Evolutionary conservation across 371 early-diverging fungal genomes (phyloP), one percentile per base, ranked within the genome.

Genomic region (Phascolomyces articulosus): DNA sequence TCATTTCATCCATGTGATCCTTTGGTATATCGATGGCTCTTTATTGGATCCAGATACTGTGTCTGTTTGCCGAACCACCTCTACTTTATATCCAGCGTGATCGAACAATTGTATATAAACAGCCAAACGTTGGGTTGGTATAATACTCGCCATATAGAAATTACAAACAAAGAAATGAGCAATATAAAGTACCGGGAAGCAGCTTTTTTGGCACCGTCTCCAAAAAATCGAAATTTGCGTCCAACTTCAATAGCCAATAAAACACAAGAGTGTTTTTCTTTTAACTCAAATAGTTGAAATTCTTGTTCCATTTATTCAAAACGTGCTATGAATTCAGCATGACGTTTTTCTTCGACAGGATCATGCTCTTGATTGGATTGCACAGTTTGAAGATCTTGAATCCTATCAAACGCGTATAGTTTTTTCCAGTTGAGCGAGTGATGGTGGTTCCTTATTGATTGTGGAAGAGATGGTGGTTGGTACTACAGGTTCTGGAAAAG

Each of bases 181-280:
- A 66, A 95, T 93, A 47, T 89, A 84, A 9, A 95, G 86, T 27
- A 86, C 81, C 11, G 78, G 79, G 16, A 93, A 86, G 0, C n/a
- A n/a, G 90, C 93, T 26, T 87, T 82, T 72, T 80, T 73, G 2
- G 91, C 89, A 72, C 91, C 91, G n/a, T 85, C 83, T 16, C 88
- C 94, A 79, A 95, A 95, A 60, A 95, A 93, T 16, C 91, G 80
- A 73, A 77, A 95, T 73, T 93, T 94, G 84, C 95, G 94, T 16
- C 96, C 96, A 0, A 95, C 95, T 72, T 96, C 96, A 11, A 96
- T 88, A 0, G 88, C 82, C 13, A 96, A 84, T 16, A 96, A 62
- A 20, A 86, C 84, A 58, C 85, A 91, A 0, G 91, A 90, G 67
- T 94, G 70, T 59, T 83, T 71, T 13, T 76, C 73, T 70, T 91